A percentile compares a stretch with the other conserved stretches of the same genome.
Evolutionary conservation across 106 monocot genomes (phyloP).

Genomic region (Ottelia alismoides): DNA sequence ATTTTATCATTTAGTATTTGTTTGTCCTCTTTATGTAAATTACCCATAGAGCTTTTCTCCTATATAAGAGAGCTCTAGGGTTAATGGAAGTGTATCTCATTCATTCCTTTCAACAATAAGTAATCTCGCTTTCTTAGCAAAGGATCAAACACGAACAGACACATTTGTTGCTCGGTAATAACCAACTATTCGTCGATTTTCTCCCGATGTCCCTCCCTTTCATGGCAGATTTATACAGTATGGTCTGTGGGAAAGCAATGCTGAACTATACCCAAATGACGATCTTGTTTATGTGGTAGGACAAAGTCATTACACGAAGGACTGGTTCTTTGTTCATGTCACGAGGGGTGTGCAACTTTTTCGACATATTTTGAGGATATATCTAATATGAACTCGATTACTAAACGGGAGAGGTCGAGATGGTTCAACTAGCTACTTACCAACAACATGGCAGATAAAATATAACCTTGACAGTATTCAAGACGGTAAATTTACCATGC

Average conservation of each 20-base stretch:
- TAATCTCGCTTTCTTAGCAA: too few relatives aligned
- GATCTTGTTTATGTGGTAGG: slow-evolving; percentile 5
- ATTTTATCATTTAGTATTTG: too few relatives aligned
- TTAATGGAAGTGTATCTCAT: too few relatives aligned
- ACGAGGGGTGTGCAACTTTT: not conserved
- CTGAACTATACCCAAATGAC: not conserved
- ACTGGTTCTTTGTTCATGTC: slow-evolving; percentile 8
- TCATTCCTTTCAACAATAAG: too few relatives aligned
- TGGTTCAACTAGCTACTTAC: not conserved
- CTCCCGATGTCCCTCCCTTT: not conserved
- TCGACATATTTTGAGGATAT: not conserved
- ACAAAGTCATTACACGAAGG: not conserved
- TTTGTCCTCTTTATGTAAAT: too few relatives aligned
- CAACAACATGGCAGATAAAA: not conserved
- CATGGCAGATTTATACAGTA: slow-evolving; percentile 4
- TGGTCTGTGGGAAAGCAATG: slow-evolving; percentile 6
- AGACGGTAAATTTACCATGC: not conserved
- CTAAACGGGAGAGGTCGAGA: not conserved
- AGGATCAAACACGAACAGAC: too few relatives aligned
- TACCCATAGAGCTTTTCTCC: too few relatives aligned
- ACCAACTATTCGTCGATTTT: not conserved
- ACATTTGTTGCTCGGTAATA: not conserved
- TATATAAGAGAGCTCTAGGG: too few relatives aligned
- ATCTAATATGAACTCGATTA: not conserved
- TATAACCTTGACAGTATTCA: not conserved